Evolutionary conservation across 1,284 basidiomycete species (phyloP).

Genomic region (Naganishia sp.): DNA sequence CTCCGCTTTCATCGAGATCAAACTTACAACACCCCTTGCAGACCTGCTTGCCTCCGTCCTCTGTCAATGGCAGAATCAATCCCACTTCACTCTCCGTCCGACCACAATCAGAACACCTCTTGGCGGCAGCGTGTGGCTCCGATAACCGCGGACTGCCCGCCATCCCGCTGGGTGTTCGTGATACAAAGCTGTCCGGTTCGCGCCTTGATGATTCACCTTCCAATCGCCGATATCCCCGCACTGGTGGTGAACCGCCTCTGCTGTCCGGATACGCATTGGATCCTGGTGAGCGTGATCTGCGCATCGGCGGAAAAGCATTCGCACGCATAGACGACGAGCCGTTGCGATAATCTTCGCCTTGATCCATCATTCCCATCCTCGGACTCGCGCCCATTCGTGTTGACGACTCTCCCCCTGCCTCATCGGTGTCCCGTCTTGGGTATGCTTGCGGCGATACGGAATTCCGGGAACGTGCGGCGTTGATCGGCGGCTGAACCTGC

Average conservation of each 20-base stretch:
- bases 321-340: neutral
- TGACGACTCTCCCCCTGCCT: neutral
- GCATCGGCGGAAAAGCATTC: slow-evolving; percentile 4
- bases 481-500: neutral
- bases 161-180: slow-evolving; percentile 1
- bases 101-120: slow-evolving; percentile 21
- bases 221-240: neutral
- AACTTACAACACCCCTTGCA: slow-evolving; percentile 25
- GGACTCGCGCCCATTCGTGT: neutral
- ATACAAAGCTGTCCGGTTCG: neutral
- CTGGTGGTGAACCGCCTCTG: slow-evolving; percentile 1
- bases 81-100: slow-evolving; percentile 11
- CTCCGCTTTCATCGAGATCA: neutral
- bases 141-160: neutral
- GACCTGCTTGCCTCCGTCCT: slow-evolving; percentile 21
- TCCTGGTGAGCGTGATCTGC: slow-evolving; percentile 15
- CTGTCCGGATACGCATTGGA: slow-evolving; percentile 12
- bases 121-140: neutral
- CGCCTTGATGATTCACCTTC: slow-evolving; percentile 11
- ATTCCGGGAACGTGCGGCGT: neutral
- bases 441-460: slow-evolving; percentile 1
- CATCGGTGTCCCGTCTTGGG: slow-evolving; percentile 1
- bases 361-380: neutral
- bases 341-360: slow-evolving; percentile 12
- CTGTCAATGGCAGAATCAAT: slow-evolving; percentile 19